A percentile compares a stretch with the other conserved stretches of the same genome.
These are phyloP conservation scores for Mycena amicta DNA, from an alignment of 768 basidiomycete species.

Conservation along the genomic window DNA sequence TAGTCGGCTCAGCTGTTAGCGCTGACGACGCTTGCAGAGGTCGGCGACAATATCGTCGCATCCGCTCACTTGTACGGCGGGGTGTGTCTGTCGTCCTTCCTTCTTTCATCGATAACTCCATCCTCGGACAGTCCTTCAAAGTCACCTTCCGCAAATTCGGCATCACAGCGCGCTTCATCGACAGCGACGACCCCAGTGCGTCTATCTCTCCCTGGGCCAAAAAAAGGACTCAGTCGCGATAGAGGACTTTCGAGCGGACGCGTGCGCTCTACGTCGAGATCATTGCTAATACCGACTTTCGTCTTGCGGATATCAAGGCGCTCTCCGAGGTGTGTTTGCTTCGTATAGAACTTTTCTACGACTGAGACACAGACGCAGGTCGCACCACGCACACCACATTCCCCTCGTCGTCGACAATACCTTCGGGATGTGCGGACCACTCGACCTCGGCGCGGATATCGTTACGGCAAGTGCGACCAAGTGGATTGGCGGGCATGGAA, in stretches of 20 bases:
- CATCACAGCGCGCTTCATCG: constrained; percentile 47
- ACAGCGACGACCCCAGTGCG: constrained; percentile 41
- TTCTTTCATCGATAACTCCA: constrained; percentile 20
- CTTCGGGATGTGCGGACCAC: constrained; percentile 46
- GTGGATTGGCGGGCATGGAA: constrained; percentile 37
- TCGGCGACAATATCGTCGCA: constrained; percentile 60
- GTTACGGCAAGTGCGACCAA: constrained; percentile 39
- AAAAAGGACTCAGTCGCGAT: constrained; percentile 50
- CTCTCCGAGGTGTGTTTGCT: constrained; percentile 47
- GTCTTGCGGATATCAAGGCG: constrained; percentile 47
- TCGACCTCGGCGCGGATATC: constrained; percentile 28
- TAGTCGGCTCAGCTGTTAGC: constrained; percentile 60
- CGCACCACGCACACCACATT: constrained; percentile 10
- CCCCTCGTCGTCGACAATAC: constrained; percentile 56
- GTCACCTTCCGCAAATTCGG: constrained; percentile 48
- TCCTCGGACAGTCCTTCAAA: constrained; percentile 49
- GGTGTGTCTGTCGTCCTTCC: constrained; percentile 28
- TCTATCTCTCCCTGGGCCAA: constrained; percentile 53
- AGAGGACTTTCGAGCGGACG: constrained; percentile 58
- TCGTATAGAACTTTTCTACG: background rate
- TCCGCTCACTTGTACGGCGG: constrained; percentile 51
- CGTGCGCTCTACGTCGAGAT: constrained; percentile 58
- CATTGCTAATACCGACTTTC: constrained; percentile 59
- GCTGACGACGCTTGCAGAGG: constrained; percentile 42
- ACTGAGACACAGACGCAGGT: background rate